A percentile compares a stretch with the other conserved stretches of the same genome.
phyloP scores from a whole-genome alignment of 192 early-diverging fungal genomes.

The Coemansia sp. region DNA sequence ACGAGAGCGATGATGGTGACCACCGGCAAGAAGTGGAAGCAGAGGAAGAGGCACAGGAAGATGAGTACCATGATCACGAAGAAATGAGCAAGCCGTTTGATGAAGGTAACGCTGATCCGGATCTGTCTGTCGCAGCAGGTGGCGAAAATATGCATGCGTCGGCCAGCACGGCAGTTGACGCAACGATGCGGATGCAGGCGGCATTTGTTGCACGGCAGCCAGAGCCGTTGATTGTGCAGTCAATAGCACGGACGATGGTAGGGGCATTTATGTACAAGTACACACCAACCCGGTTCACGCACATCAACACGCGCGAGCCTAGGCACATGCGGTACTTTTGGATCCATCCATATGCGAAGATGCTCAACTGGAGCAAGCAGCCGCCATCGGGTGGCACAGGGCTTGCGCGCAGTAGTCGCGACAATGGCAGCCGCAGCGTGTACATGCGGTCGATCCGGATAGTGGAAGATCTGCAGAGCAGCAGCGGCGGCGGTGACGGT shows the following conservation, averaged over 20 bases:
- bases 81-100: neutral
- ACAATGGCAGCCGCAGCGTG: constrained; percentile 56
- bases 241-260: constrained; percentile 79
- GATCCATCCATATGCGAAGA: constrained; percentile 80
- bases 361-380: constrained; percentile 72
- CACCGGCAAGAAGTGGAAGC: neutral
- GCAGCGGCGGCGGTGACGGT: constrained; percentile 1
- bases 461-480: constrained; percentile 50
- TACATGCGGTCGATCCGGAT: constrained; percentile 64
- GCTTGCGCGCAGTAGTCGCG: constrained; percentile 31
- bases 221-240: constrained; percentile 67
- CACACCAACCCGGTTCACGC: constrained; percentile 57
- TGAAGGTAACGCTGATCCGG: neutral
- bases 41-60: neutral
- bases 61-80: neutral
- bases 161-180: constrained; percentile 29
- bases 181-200: constrained; percentile 23
- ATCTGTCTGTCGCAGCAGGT: neutral
- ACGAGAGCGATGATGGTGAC: constrained; percentile 7
- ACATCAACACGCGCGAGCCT: constrained; percentile 59
- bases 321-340: constrained; percentile 75
- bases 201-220: constrained; percentile 36
- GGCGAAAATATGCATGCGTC: constrained; percentile 17
- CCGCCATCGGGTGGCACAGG: constrained; percentile 55
- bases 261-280: constrained; percentile 76